A percentile compares a stretch with the other conserved stretches of the same genome.
Conservation (phyloP, 2,329 filamentous ascomycete species). For the Alternaria ethzedia region DNA sequence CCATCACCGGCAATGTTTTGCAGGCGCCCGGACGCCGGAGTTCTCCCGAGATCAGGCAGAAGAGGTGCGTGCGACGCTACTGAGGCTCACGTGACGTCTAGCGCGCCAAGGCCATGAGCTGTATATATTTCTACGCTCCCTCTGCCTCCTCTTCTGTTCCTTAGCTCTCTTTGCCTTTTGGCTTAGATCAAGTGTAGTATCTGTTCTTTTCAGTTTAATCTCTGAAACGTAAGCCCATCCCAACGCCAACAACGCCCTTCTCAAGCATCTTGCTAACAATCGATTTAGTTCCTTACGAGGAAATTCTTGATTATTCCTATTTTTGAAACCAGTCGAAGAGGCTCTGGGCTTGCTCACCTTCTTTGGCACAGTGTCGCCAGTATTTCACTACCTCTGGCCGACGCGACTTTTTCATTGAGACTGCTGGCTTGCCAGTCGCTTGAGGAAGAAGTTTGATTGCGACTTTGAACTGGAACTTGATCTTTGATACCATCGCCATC, state of each 20-base stretch:
- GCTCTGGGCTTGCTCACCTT: slow-evolving; percentile 30
- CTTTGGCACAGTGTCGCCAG: slow-evolving; percentile 26
- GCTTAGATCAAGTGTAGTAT: slow-evolving; percentile 12
- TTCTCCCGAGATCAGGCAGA: not conserved
- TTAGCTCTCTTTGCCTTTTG: slow-evolving; percentile 10
- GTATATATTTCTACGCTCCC: not conserved
- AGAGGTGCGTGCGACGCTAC: not conserved
- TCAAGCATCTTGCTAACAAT: no score
- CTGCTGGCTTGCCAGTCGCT: slow-evolving; percentile 59
- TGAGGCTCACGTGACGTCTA: not conserved
- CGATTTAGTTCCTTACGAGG: no score
- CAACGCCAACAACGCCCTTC: no score
- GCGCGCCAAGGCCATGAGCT: not conserved
- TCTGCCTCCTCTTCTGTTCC: not conserved
- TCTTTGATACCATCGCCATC: no score
- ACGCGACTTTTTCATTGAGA: slow-evolving; percentile 64
- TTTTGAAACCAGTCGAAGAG: slow-evolving; percentile 18
- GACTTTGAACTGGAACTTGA: no score
- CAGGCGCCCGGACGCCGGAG: not conserved
- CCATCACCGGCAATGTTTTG: not conserved
- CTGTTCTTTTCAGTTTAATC: slow-evolving; percentile 15
- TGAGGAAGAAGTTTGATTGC: slow-evolving; percentile 59
- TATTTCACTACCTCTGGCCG: slow-evolving; percentile 27
- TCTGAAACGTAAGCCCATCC: not conserved
- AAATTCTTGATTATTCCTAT: slow-evolving; percentile 23